phyloP scores from a whole-genome alignment of 306 rosid species.

The Vicia faba region DNA sequence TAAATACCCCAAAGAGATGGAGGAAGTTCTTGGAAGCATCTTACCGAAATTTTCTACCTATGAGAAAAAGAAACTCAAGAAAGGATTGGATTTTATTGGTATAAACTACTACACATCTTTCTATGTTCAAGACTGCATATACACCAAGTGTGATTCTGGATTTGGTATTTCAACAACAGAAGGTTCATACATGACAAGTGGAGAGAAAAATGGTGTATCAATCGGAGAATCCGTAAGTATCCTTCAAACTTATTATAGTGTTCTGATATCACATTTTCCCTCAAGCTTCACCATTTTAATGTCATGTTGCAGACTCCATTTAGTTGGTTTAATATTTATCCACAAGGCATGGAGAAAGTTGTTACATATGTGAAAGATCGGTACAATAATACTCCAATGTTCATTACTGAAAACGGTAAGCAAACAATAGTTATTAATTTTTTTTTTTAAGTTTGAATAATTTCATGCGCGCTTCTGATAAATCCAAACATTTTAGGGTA shows the following conservation, averaged over 20 bases:
- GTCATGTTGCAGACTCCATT: constrained; percentile 50
- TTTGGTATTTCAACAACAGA: constrained; percentile 56
- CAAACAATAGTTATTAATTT: neutral
- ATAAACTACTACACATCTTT: constrained; percentile 66
- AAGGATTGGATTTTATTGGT: constrained; percentile 71
- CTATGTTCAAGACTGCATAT: constrained; percentile 66
- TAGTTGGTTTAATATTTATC: constrained; percentile 59
- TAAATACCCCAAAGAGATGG: constrained; percentile 68
- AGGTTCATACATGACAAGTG: constrained; percentile 51
- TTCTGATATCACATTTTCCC: neutral
- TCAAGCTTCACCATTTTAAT: neutral
- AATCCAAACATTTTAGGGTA: constrained; percentile 35
- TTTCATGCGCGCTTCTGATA: neutral
- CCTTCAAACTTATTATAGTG: constrained; percentile 24
- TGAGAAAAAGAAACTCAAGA: constrained; percentile 53
- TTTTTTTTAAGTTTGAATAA: neutral
- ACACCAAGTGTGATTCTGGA: constrained; percentile 54
- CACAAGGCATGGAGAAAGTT: constrained; percentile 67
- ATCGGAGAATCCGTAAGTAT: constrained; percentile 62
- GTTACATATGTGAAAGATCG: constrained; percentile 58
- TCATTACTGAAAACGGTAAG: constrained; percentile 78
- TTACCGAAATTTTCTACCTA: constrained; percentile 56
- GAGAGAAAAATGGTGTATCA: constrained; percentile 43
- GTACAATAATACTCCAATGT: constrained; percentile 69
- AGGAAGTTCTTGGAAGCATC: constrained; percentile 48